Conservation (phyloP, 1,284 basidiomycete species). For the Cronartium quercuum region DNA sequence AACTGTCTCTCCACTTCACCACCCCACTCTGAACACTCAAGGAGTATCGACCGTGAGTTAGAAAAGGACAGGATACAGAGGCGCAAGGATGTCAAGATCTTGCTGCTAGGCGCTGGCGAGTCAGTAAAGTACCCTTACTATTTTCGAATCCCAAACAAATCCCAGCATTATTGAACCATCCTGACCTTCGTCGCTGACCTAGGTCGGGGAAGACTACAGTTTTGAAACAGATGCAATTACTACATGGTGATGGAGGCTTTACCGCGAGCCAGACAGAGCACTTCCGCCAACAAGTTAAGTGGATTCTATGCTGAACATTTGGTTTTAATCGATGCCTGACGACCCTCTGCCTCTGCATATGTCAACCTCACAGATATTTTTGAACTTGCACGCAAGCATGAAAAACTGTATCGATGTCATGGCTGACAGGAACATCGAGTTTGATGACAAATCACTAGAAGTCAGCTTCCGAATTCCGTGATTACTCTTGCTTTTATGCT, state of each 20-base stretch:
- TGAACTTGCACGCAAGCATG: constrained; percentile 46
- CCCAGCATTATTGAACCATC: no score
- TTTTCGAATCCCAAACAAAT: no score
- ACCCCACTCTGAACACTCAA: no score
- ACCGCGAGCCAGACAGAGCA: constrained; percentile 21
- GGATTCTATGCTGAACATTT: neutral
- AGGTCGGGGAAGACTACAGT: constrained; percentile 48
- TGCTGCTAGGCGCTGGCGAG: constrained; percentile 48
- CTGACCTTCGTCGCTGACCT: no score
- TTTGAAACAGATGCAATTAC: constrained; percentile 48
- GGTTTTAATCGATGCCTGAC: neutral
- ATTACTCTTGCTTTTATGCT: no score
- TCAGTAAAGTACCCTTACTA: no score
- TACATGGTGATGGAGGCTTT: constrained; percentile 41
- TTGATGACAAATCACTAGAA: constrained; percentile 11
- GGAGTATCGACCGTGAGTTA: no score
- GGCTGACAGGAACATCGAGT: constrained; percentile 15
- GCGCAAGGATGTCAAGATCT: constrained; percentile 45
- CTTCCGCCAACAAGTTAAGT: constrained; percentile 14
- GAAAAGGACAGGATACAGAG: no score
- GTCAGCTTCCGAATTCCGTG: no score
- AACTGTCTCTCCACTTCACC: no score
- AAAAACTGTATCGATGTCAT: constrained; percentile 67
- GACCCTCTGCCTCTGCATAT: neutral
- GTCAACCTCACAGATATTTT: neutral